Conservation (phyloP, 768 basidiomycete genomes). For the Phylloporus rhodoxanthus region DNA sequence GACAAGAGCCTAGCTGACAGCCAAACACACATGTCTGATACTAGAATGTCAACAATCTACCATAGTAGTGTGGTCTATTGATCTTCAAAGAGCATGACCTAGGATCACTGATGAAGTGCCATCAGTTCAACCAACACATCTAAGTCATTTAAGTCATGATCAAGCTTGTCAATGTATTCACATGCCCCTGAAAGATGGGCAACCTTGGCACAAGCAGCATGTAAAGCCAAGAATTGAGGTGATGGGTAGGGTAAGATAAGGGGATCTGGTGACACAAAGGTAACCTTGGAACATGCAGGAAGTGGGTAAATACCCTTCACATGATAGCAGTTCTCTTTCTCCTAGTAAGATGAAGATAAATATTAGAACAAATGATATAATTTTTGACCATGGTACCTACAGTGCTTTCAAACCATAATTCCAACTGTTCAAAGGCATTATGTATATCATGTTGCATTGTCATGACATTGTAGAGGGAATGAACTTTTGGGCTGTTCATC, state of each 20-base stretch:
- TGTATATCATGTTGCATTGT: not conserved
- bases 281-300: constrained; percentile 9
- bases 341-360: not conserved
- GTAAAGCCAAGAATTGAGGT: constrained; percentile 30
- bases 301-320: not conserved
- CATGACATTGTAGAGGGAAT: constrained; percentile 18
- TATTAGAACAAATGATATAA: not conserved
- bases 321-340: not conserved
- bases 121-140: not conserved
- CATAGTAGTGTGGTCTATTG: too few species aligned
- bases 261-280: constrained; percentile 27
- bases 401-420: constrained; percentile 5
- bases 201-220: constrained; percentile 37
- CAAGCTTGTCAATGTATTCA: constrained; percentile 29
- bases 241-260: constrained; percentile 28
- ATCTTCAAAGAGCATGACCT: not conserved
- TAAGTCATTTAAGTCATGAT: constrained; percentile 19
- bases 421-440: not conserved
- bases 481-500: constrained; percentile 23
- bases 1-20: too few species aligned
- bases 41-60: too few species aligned
- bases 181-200: constrained; percentile 37
- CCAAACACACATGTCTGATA: too few species aligned
- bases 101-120: not conserved
- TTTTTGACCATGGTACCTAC: not conserved